Evolutionary conservation across 768 basidiomycete species (phyloP), one percentile per base, ranked within the genome.

Genomic region (Phylloporus sp.): DNA sequence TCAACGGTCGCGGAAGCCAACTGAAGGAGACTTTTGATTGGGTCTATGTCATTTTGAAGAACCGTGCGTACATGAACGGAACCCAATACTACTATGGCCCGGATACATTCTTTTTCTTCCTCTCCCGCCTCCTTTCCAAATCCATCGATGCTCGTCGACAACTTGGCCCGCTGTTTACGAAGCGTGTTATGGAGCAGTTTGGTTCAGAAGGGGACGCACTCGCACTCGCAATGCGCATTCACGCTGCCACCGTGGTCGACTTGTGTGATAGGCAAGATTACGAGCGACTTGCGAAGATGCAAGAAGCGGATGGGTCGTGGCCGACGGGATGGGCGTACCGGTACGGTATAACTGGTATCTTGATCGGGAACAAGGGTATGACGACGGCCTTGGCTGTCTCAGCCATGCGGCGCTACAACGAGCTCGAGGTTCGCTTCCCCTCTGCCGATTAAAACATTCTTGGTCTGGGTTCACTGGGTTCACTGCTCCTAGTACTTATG

Each of bases 281-380:
- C 4, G 61, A 60, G 15, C 55, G 49, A 15, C 53, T 62, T 20
- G 8, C 13, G 3, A 35, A 26, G 29, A 58, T 64, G 59, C 61
- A 64, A 13, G 50, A 54, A 10, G 48, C 12, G 2, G 61, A 61
- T 16, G 62, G 62, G 2, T 64, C 62, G 2, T 62, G 61, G 60
- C 58, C 52, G 26, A 31, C 31, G 20, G 61, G 60, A 10, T 63
- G 60, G 61, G 44, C 53, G 0, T 63, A 53, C 54, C 60, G 28
- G 47, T 38, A 49, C 5, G 50, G 42, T 5, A 22, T 42, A 1
- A 46, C 27, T 2, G 45, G 45, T 5, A 24, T 50, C 5, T 43
- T 54, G 28, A 50, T 57, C 4, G 61, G 60, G 39, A 62, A 60
- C 27, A 40, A 42, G 36, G 58, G 61, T 1, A 4, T 62, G 35